Evolutionary conservation across 768 basidiomycete species (phyloP).

Genomic region (Russula olivacea): DNA sequence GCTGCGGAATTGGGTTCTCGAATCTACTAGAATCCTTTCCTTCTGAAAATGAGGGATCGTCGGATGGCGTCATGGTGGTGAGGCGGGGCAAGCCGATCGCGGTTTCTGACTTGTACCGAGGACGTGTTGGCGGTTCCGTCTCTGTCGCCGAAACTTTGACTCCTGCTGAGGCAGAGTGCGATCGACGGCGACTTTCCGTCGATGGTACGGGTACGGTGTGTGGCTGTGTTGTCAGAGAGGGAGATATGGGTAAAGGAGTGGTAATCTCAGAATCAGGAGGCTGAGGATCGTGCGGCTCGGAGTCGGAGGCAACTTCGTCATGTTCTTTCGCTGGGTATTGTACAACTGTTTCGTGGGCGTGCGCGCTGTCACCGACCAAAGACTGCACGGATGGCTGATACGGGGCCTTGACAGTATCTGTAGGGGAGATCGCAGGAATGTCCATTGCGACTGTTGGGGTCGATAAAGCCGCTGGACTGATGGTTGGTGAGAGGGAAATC

Average conservation of each 20-base stretch:
- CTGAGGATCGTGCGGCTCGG: not conserved
- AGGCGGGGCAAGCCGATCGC: not conserved
- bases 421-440: not conserved
- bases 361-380: not conserved
- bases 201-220: not conserved
- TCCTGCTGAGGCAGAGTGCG: not conserved
- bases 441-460: not conserved
- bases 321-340: not conserved
- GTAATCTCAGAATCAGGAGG: not conserved
- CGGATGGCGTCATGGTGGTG: no score
- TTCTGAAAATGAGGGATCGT: not conserved
- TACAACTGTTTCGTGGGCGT: not conserved
- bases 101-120: not conserved
- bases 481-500: not conserved
- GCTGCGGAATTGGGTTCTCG: not conserved
- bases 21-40: not conserved
- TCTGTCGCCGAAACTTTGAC: not conserved
- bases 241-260: not conserved
- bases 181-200: no score
- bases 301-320: not conserved
- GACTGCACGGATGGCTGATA: not conserved
- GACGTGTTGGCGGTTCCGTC: not conserved
- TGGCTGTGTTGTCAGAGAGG: not conserved
- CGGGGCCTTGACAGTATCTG: not conserved
- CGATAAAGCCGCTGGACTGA: not conserved